phyloP scores from a whole-genome alignment of 2,329 filamentous ascomycete genomes.

The Penicillium sumatraense region DNA sequence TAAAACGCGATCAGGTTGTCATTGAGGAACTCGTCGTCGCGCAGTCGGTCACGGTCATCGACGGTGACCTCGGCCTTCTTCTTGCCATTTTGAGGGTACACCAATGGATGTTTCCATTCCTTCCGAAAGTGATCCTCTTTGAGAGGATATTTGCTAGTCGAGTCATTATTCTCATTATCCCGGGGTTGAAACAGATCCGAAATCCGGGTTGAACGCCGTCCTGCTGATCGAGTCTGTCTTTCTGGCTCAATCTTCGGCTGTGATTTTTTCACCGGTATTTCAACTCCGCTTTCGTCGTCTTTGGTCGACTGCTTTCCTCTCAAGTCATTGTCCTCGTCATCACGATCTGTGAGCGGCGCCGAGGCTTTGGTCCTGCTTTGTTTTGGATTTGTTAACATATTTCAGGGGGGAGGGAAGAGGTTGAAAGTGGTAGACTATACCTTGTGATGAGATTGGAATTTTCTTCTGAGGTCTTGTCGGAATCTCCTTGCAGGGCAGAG shows the following conservation, averaged over 20 bases:
- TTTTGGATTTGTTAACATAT: background rate
- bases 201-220: constrained; percentile 18
- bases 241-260: constrained; percentile 6
- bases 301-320: background rate
- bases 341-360: background rate
- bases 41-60: constrained; percentile 67
- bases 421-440: no score
- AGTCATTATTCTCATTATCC: background rate
- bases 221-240: constrained; percentile 36
- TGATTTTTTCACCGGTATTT: constrained; percentile 38
- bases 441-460: background rate
- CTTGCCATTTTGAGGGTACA: constrained; percentile 52
- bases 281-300: constrained; percentile 4
- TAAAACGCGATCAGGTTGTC: constrained; percentile 93
- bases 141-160: constrained; percentile 4
- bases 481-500: constrained; percentile 31
- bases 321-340: background rate
- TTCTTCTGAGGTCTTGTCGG: constrained; percentile 11
- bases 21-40: constrained; percentile 86
- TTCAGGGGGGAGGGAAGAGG: background rate
- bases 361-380: background rate
- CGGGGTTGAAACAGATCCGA: background rate
- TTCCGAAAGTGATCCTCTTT: constrained; percentile 24
- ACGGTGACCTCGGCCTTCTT: constrained; percentile 51
- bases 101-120: constrained; percentile 44